Evolutionary conservation across 108 stramenopile genomes (phyloP), one percentile per base, ranked within the genome.

Genomic region (Fistulifera pelliculosa): DNA sequence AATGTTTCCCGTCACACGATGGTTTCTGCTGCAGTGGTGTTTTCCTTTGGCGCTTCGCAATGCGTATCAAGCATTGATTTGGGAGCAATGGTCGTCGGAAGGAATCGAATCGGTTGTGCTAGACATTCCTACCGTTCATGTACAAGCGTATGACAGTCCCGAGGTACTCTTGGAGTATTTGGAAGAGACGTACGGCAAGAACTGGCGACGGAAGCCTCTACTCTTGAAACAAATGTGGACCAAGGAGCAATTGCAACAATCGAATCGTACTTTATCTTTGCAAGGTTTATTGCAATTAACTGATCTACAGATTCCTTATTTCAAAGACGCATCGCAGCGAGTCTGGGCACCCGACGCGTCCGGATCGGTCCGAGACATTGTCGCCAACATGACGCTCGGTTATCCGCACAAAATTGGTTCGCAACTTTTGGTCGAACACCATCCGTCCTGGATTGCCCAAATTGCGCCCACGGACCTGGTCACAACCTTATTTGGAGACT

Each of bases 401-500:
- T 16, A 35, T 13, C 80, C 82, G 15, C 68, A 81, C 65, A 90
- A 90, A 60, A 84, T 90, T 61, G 85, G 81, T n/a, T 75, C 81
- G 0, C 89, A 90, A 56, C 54, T 73, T 10, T 49, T 85, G 47
- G 55, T 85, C 0, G 70, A 80, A 45, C 12, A 55, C 13, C 49
- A 78, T 69, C 83, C 85, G 16, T 64, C 76, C 6, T 56, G 81
- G 27, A 43, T 83, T 0, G 31, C 57, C 1, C 80, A 84, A 64
- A 71, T 79, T 19, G 68, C 76, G 4, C 78, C 81, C 7, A 25
- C 39, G 22, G 35, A 48, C 1, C 45, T 86, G 15, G 62, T 83
- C 7, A 71, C 63, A 23, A 45, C 55, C 26, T 49, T 90, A 45
- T 90, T 90, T 70, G 77, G 84, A 22, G 62, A 80, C 62, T 64